Base-by-base conservation (phyloP, 352 stramenopile genomes). In the Phytophthora fragariaefolia region DNA sequence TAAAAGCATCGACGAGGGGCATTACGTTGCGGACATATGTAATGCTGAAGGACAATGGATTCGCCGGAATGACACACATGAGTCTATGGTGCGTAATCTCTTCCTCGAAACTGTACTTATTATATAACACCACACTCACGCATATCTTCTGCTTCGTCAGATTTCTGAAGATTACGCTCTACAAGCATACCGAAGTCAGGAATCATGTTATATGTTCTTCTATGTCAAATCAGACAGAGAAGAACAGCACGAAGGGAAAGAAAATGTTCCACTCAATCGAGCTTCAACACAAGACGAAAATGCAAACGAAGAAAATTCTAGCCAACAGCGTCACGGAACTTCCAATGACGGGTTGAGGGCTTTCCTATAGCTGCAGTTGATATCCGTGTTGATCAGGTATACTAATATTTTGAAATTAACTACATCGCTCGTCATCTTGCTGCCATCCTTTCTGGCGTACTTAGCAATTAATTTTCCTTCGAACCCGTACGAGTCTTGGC, bases 181-280 rank as follows among this genome's bases (percentile, higher is more conserved):
- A 26, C 73, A 83, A 45, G 80, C 87, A 45, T 92, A 78, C 13
- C 82, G 85, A 27, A 92, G 85, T 27, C 87, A 93, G 38, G 85
- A 95, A 57, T 95, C 87, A 15, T 95, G 87, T 59, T 96, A 96
- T 59, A 92, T 96, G 83, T 78, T 95, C 27, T 95, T 96, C 57
- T 96, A 95, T 57, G 83, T 93, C 24, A 79, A 81, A 34, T 65
- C 66, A 4, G 73, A 83, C 15, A 69, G 60, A 22, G 66, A 61
- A 15, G 51, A 38, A 18, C 28, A 18, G 4, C 28, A 61, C 15
- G 70, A 70, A 42, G 83, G 89, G 65, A 93, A 95, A 51, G 84
- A 95, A 70, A 95, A 93, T 55, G 58, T 85, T 12, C 77, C 66
- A 26, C 22, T 66, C 8, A 82, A 73, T 40, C 53, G 48, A 15